Conservation (phyloP, 495 filamentous ascomycete species). For the Trichoderma orchidacearum region DNA sequence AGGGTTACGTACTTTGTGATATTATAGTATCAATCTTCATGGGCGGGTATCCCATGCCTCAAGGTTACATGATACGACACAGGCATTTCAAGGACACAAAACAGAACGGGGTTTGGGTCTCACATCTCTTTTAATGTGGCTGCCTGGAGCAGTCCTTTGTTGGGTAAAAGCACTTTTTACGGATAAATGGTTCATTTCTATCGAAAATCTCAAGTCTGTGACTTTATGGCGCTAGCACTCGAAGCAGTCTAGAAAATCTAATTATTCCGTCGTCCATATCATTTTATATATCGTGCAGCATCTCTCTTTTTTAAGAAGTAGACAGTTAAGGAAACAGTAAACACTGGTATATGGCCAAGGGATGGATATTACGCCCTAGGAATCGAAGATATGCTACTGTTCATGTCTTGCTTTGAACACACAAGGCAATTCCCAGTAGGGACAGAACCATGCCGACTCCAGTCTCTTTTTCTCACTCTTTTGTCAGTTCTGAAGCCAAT, state of each 20-base stretch:
- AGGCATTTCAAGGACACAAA: neutral
- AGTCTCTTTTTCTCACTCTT: conserved; percentile 43
- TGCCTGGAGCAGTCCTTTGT: neutral
- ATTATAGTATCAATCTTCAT: no score
- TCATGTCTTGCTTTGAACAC: conserved; percentile 52
- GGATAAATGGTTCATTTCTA: neutral
- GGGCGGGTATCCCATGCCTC: neutral
- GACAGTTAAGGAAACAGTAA: no score
- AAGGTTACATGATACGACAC: neutral
- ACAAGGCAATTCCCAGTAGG: conserved; percentile 71
- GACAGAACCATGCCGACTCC: conserved; percentile 80
- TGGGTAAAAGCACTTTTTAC: neutral
- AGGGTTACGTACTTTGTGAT: neutral
- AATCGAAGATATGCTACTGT: neutral
- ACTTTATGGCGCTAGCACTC: no score
- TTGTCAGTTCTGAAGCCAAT: conserved; percentile 1
- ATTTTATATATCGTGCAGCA: no score
- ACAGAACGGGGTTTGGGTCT: neutral
- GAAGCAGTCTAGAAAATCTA: no score
- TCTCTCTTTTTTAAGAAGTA: no score
- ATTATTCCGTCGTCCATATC: no score
- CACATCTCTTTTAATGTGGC: neutral
- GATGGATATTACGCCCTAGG: no score
- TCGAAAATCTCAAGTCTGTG: no score
- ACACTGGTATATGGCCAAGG: no score